Percentiles rank a stretch among this genome's conserved stretches.
phyloP scores from a whole-genome alignment of 2,329 filamentous ascomycete genomes.

The Botrytis cinerea region DNA sequence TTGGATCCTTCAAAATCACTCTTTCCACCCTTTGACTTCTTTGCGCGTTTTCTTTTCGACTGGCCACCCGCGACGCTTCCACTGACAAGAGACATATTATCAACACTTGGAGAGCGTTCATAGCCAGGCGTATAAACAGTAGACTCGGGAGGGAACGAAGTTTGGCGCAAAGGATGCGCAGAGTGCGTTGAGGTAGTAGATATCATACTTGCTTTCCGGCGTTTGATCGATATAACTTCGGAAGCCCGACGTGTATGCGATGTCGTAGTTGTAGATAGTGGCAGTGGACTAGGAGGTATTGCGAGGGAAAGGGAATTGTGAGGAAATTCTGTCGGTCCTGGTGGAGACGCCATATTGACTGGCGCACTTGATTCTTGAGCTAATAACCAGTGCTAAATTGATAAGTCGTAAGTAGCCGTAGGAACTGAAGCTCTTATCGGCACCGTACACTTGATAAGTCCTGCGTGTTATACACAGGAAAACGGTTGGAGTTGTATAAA shows the following conservation, averaged over 20 bases:
- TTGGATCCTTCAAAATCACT: conserved; percentile 44
- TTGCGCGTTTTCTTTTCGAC: conserved; percentile 60
- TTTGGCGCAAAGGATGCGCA: conserved; percentile 73
- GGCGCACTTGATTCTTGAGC: conserved; percentile 1
- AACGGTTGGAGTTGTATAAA: not conserved
- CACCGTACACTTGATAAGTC: not conserved
- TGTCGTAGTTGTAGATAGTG: conserved; percentile 54
- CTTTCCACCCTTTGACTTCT: conserved; percentile 60
- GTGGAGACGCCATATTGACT: conserved; percentile 39
- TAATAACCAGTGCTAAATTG: not conserved
- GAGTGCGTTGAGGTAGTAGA: conserved; percentile 55
- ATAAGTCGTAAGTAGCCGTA: conserved; percentile 8
- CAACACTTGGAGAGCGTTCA: conserved; percentile 66
- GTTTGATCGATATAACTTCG: conserved; percentile 56
- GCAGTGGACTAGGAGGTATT: conserved; percentile 49
- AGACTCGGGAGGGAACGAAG: conserved; percentile 73
- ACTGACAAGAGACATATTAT: conserved; percentile 60
- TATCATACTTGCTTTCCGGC: conserved; percentile 69
- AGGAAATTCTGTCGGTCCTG: conserved; percentile 34
- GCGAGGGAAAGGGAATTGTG: conserved; percentile 52
- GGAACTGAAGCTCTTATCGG: conserved; percentile 1
- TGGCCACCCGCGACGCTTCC: conserved; percentile 55
- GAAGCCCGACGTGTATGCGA: conserved; percentile 56
- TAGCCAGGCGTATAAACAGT: conserved; percentile 45
- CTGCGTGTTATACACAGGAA: not conserved